A percentile compares a stretch with the other conserved stretches of the same genome.
phyloP scores from a whole-genome alignment of 495 filamentous ascomycete genomes.

The Aspergillus mulundensis region DNA sequence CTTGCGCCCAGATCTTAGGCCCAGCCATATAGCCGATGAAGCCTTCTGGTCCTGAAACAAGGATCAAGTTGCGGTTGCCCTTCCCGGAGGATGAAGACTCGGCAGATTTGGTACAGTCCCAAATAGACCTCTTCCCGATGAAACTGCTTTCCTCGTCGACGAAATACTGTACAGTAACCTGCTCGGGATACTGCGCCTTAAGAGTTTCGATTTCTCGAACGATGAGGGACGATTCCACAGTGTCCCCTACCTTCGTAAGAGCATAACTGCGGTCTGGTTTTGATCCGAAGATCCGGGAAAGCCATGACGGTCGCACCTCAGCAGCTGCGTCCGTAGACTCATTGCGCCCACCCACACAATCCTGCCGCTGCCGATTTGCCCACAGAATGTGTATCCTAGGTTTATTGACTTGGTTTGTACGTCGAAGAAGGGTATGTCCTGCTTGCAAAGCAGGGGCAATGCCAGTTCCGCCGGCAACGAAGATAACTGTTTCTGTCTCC shows the following conservation, averaged over 20 bases:
- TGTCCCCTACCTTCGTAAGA: not conserved
- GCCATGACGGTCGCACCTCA: conserved; percentile 27
- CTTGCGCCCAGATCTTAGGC: conserved; percentile 65
- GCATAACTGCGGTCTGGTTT: not conserved
- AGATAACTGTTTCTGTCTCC: conserved; percentile 58
- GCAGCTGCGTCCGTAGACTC: conserved; percentile 26
- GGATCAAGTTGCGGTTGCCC: conserved; percentile 54
- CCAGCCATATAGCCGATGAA: conserved; percentile 80
- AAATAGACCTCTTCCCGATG: conserved; percentile 51
- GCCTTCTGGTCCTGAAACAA: conserved; percentile 85
- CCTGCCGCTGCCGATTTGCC: conserved; percentile 58
- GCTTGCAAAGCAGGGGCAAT: conserved; percentile 88
- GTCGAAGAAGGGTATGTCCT: conserved; percentile 53
- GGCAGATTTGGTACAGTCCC: conserved; percentile 26
- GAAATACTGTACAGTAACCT: conserved; percentile 64
- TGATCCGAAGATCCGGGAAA: conserved; percentile 26
- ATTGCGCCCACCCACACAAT: conserved; percentile 47
- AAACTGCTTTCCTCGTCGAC: conserved; percentile 72
- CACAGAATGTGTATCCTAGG: conserved; percentile 60
- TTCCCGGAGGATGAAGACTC: conserved; percentile 11
- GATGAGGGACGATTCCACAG: conserved; percentile 36
- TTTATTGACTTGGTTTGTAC: conserved; percentile 21
- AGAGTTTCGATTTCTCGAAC: conserved; percentile 59
- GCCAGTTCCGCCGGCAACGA: conserved; percentile 89
- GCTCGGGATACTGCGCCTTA: conserved; percentile 48